Conservation (phyloP, 75 land plant genomes). For the Pinus taeda region DNA sequence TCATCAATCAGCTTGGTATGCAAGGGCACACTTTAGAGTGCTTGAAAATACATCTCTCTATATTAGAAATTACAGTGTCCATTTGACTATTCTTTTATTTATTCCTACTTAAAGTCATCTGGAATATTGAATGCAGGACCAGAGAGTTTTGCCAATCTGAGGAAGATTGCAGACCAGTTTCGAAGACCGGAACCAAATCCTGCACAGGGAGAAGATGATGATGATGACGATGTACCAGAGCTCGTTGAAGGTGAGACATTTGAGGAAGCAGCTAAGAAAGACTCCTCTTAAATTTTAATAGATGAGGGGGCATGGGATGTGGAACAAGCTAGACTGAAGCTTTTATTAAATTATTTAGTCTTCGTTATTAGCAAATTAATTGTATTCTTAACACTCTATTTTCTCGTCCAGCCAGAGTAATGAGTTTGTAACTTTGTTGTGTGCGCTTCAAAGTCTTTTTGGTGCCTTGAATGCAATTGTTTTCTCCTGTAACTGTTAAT, state of each 20-base stretch:
- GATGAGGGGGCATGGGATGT: too few species aligned
- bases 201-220: constrained; percentile 40
- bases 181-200: constrained; percentile 46
- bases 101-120: background rate
- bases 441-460: too few species aligned
- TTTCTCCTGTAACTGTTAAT: too few species aligned
- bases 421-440: too few species aligned
- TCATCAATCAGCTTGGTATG: constrained; percentile 90
- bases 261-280: constrained; percentile 73
- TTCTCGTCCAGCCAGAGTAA: too few species aligned
- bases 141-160: constrained; percentile 68
- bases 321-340: too few species aligned
- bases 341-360: too few species aligned
- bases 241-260: constrained; percentile 82
- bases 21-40: background rate
- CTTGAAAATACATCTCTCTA: background rate
- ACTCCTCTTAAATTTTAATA: background rate
- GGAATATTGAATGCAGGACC: constrained; percentile 52
- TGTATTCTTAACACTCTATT: too few species aligned
- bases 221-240: constrained; percentile 87
- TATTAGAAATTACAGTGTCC: background rate
- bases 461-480: too few species aligned
- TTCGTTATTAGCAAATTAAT: too few species aligned
- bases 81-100: background rate
- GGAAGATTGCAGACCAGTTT: constrained; percentile 79